phyloP scores from a whole-genome alignment of 2,329 filamentous ascomycete genomes.

The Remersonia thermophila region DNA sequence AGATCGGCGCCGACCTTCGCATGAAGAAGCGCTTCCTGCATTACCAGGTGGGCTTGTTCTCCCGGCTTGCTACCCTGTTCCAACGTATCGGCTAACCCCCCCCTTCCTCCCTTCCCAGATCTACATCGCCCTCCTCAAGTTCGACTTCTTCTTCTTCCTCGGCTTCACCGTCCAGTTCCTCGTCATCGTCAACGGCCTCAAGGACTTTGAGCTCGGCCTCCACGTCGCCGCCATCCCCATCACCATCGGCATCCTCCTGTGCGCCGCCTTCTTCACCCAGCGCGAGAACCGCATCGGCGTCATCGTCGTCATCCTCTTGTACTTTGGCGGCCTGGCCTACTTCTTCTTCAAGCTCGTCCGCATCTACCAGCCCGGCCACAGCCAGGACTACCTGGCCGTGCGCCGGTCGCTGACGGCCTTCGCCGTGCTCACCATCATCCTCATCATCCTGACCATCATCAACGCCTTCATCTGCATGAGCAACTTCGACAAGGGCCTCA shows the following conservation, averaged over 20 bases:
- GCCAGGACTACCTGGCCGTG: constrained; percentile 59
- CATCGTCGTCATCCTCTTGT: constrained; percentile 66
- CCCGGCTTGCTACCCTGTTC: not conserved
- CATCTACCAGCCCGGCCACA: constrained; percentile 64
- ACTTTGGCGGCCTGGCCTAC: constrained; percentile 80
- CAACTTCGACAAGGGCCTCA: constrained; percentile 85
- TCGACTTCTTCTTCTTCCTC: constrained; percentile 99
- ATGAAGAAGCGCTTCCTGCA: constrained; percentile 95
- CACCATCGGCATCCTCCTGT: constrained; percentile 77
- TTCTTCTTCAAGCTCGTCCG: constrained; percentile 97
- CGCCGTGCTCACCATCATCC: constrained; percentile 78
- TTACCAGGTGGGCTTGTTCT: constrained; percentile 69
- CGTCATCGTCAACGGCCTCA: constrained; percentile 66
- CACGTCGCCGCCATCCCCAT: constrained; percentile 84
- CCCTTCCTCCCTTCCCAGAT: no score
- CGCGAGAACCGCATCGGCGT: constrained; percentile 73
- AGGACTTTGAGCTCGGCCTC: constrained; percentile 65
- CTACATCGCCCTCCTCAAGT: constrained; percentile 94
- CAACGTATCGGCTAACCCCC: constrained; percentile 12
- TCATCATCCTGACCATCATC: constrained; percentile 78
- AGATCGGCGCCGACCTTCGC: constrained; percentile 90
- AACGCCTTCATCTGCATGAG: constrained; percentile 78
- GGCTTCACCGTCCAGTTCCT: constrained; percentile 97
- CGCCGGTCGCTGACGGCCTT: constrained; percentile 83
- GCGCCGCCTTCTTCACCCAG: constrained; percentile 74